phyloP scores from a whole-genome alignment of 805 yeast genomes.

The Danielia oregonensis region DNA sequence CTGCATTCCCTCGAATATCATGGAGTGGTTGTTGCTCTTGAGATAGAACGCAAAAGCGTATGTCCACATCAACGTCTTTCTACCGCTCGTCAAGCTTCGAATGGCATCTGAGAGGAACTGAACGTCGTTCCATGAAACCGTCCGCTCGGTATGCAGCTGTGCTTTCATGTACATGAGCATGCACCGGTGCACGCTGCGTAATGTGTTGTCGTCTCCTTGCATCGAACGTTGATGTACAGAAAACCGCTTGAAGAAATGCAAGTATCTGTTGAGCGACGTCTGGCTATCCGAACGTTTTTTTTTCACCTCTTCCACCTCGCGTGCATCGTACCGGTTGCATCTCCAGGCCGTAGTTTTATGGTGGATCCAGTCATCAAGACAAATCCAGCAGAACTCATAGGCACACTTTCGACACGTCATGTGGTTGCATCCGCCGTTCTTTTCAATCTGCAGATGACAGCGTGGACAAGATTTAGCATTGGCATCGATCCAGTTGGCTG shows the following conservation, averaged over 20 bases:
- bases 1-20: constrained; percentile 70
- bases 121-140: constrained; percentile 77
- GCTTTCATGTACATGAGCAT: constrained; percentile 64
- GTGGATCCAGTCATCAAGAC: constrained; percentile 67
- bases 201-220: constrained; percentile 62
- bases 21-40: constrained; percentile 48
- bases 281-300: constrained; percentile 43
- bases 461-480: constrained; percentile 86
- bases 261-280: constrained; percentile 56
- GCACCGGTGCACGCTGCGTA: constrained; percentile 57
- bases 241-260: constrained; percentile 72
- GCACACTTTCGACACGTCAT: constrained; percentile 82
- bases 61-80: constrained; percentile 86
- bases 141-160: constrained; percentile 18
- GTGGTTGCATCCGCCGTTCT: constrained; percentile 96
- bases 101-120: constrained; percentile 78
- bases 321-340: constrained; percentile 53
- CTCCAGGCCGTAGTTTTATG: constrained; percentile 65
- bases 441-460: constrained; percentile 78
- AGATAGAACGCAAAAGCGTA: constrained; percentile 77
- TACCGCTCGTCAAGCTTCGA: constrained; percentile 57
- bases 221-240: constrained; percentile 74
- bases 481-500: constrained; percentile 79
- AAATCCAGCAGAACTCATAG: constrained; percentile 91
- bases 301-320: constrained; percentile 35